phyloP scores from a whole-genome alignment of 2,329 filamentous ascomycete genomes.

The Dothiorella sarmentorum region DNA sequence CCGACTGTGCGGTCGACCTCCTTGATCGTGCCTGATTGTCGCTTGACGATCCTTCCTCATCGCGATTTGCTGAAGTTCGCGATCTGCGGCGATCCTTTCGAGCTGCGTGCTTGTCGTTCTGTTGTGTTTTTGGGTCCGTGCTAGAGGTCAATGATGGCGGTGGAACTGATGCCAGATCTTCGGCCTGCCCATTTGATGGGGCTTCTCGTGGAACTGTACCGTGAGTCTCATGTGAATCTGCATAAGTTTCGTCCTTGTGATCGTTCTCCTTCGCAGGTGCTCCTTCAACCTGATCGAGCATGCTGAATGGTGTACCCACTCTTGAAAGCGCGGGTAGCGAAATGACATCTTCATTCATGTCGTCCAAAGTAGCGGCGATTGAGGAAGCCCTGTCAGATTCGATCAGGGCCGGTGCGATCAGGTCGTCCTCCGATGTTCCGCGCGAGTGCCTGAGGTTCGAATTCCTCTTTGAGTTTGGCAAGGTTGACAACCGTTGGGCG shows the following conservation, averaged over 20 bases:
- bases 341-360: conserved; percentile 52
- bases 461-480: conserved; percentile 2
- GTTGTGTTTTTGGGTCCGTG: conserved; percentile 31
- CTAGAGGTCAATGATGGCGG: conserved; percentile 25
- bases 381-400: conserved; percentile 46
- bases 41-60: conserved; percentile 9
- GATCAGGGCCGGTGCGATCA: conserved; percentile 33
- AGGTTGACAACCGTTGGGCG: neutral
- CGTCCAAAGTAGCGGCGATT: conserved; percentile 56
- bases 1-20: conserved; percentile 9
- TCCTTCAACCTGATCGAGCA: neutral
- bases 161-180: neutral
- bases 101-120: neutral
- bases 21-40: conserved; percentile 11
- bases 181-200: neutral
- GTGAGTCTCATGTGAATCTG: neutral
- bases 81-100: conserved; percentile 12
- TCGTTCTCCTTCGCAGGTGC: neutral
- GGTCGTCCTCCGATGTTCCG: conserved; percentile 1
- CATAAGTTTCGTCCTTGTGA: neutral
- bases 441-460: neutral
- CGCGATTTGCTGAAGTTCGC: neutral
- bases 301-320: conserved; percentile 11
- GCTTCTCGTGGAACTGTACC: neutral
- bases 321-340: conserved; percentile 31